Conservation (phyloP, 2,329 filamentous ascomycete genomes). For the Septoria linicola region DNA sequence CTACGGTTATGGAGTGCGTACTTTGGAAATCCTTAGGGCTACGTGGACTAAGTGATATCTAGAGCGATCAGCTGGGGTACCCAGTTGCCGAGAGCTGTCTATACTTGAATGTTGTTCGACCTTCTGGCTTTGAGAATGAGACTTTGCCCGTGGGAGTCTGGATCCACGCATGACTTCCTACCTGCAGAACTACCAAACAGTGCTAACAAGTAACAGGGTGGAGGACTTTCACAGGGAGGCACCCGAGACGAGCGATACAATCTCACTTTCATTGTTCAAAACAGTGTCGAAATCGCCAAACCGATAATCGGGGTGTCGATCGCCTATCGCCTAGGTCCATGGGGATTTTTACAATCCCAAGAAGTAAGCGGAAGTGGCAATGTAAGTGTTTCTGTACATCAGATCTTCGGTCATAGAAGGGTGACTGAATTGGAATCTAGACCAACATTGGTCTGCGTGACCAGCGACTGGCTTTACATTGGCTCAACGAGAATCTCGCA, state of each 20-base stretch:
- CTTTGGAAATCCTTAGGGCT: neutral
- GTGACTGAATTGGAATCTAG: conserved; percentile 25
- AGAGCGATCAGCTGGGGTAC: conserved; percentile 36
- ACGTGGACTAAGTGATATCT: neutral
- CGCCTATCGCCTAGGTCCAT: conserved; percentile 63
- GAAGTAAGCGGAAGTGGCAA: conserved; percentile 53
- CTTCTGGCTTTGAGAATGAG: conserved; percentile 45
- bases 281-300: conserved; percentile 43
- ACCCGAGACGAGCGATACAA: conserved; percentile 60
- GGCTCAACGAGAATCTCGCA: conserved; percentile 46
- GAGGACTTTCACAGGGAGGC: conserved; percentile 40
- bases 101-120: conserved; percentile 61
- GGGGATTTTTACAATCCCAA: conserved; percentile 67
- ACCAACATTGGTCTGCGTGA: conserved; percentile 50
- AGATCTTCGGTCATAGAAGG: too few relatives aligned
- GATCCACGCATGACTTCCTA: conserved; percentile 42
- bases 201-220: conserved; percentile 38
- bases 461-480: conserved; percentile 48
- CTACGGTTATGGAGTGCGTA: conserved; percentile 41
- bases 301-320: conserved; percentile 60
- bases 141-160: conserved; percentile 59
- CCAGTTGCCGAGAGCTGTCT: conserved; percentile 58
- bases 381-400: too few relatives aligned
- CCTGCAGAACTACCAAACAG: neutral
- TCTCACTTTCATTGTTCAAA: conserved; percentile 58